Evolutionary conservation across 306 rosid species (phyloP).

Genomic region (Geum urbanum): DNA sequence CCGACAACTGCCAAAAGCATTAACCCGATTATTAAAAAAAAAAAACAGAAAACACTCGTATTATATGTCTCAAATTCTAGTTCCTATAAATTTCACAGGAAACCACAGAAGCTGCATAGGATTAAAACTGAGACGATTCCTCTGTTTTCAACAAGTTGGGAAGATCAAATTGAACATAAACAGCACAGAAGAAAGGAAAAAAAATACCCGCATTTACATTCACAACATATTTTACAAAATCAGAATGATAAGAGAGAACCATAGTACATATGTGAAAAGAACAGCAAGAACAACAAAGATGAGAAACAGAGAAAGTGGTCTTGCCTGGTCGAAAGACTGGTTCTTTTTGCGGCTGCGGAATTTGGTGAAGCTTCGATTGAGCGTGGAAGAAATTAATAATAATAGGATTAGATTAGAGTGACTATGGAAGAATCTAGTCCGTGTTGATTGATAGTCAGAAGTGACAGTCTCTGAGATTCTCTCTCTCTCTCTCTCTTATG

Average conservation of each 20-base stretch:
- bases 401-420: neutral
- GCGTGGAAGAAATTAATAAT: no score
- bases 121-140: neutral
- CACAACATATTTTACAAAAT: conserved; percentile 6
- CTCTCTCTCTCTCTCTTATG: neutral
- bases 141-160: conserved; percentile 1
- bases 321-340: conserved; percentile 32
- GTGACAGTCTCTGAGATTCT: neutral
- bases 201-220: conserved; percentile 6
- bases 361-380: neutral
- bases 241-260: neutral
- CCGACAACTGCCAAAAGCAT: conserved; percentile 3
- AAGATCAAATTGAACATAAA: neutral
- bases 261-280: neutral
- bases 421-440: neutral
- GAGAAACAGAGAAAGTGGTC: neutral
- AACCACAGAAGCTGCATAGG: conserved; percentile 10
- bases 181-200: no score
- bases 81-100: neutral
- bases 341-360: neutral
- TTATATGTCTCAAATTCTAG: neutral
- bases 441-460: neutral
- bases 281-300: neutral
- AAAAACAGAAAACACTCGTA: neutral
- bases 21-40: neutral